Conservation (phyloP, 164 flowering plant genomes). For the Stephania japonica region DNA sequence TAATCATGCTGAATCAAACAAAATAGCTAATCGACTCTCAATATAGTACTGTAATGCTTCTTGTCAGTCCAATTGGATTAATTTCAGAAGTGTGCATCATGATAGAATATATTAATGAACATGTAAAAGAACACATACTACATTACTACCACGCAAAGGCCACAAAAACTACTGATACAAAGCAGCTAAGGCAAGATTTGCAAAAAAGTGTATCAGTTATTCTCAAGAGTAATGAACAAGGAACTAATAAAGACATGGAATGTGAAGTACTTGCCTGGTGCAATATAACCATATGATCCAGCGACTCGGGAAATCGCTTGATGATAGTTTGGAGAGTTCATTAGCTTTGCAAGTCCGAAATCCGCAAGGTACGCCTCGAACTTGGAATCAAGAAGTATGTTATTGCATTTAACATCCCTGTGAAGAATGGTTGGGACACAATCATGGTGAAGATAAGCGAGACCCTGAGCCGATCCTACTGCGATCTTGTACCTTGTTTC, state of each 20-base stretch:
- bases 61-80: too few relatives aligned
- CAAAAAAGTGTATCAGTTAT: background rate
- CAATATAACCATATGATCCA: constrained; percentile 82
- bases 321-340: constrained; percentile 58
- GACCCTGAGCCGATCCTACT: constrained; percentile 72
- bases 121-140: background rate
- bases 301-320: constrained; percentile 73
- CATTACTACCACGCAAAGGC: too few relatives aligned
- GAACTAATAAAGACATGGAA: background rate
- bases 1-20: background rate
- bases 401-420: constrained; percentile 78
- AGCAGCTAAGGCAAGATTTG: background rate
- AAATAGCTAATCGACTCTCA: background rate
- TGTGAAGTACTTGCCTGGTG: constrained; percentile 54
- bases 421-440: constrained; percentile 77
- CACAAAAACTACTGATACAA: too few relatives aligned
- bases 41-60: too few relatives aligned
- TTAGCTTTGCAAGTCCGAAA: constrained; percentile 71
- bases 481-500: constrained; percentile 78
- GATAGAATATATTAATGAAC: background rate
- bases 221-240: background rate
- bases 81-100: background rate
- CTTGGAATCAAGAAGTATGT: constrained; percentile 71
- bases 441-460: constrained; percentile 80
- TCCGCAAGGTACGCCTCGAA: constrained; percentile 70